Evolutionary conservation across 164 flowering plant species (phyloP).

Genomic region (Dillenia suffruticosa): DNA sequence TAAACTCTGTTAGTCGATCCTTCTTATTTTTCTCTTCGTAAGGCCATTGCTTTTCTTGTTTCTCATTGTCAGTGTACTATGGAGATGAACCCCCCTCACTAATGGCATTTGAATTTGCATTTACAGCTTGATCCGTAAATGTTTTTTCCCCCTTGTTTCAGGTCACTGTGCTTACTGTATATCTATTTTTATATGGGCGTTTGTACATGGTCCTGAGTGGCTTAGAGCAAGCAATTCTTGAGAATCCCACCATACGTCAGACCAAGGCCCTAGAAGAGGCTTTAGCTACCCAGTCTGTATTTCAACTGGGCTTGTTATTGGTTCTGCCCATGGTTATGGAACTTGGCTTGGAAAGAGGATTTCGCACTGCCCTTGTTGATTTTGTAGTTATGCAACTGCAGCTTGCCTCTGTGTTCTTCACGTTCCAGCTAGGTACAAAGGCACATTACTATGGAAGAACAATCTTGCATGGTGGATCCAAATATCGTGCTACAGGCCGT

Average conservation of each 20-base stretch:
- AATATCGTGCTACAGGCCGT: conserved; percentile 91
- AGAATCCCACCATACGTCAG: conserved; percentile 42
- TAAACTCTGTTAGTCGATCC: too few species aligned
- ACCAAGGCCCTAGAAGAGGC: conserved; percentile 81
- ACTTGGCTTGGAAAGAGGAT: conserved; percentile 91
- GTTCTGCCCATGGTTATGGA: conserved; percentile 99
- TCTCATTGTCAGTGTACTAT: too few species aligned
- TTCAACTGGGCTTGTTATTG: conserved; percentile 82
- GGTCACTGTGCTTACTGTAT: conserved; percentile 88
- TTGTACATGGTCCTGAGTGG: conserved; percentile 94
- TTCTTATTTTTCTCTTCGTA: too few species aligned
- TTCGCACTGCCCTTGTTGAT: conserved; percentile 84
- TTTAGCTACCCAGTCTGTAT: conserved; percentile 74
- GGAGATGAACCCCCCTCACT: too few species aligned
- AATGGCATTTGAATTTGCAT: too few species aligned
- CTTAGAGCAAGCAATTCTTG: conserved; percentile 63
- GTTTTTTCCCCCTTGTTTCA: conserved; percentile 25
- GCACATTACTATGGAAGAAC: conserved; percentile 93
- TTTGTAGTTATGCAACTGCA: conserved; percentile 94
- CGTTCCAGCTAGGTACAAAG: conserved; percentile 96
- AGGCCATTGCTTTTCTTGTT: too few species aligned
- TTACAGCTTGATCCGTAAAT: background rate
- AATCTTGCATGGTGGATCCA: conserved; percentile 95
- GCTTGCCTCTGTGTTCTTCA: conserved; percentile 94
- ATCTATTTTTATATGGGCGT: conserved; percentile 88